A percentile compares a stretch with the other conserved stretches of the same genome.
Conservation (phyloP, 2,329 filamentous ascomycete species). For the Verticillium klebahnii region DNA sequence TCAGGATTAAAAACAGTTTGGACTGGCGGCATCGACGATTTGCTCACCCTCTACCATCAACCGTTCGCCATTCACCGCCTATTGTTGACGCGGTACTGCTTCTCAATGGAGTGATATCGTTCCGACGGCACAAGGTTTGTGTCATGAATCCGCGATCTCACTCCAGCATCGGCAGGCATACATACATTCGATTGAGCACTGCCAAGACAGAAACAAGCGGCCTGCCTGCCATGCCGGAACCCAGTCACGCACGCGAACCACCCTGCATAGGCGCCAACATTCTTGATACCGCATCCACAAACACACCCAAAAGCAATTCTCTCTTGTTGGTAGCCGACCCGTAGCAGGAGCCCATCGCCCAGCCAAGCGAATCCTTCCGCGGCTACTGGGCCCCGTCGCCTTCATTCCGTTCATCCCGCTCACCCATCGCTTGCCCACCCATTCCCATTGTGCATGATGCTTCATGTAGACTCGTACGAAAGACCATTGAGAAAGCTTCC, state of each 20-base stretch:
- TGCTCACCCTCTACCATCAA: background rate
- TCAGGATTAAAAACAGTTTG: background rate
- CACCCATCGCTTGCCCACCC: background rate
- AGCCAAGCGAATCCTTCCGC: background rate
- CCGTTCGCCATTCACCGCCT: background rate
- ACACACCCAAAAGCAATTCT: background rate
- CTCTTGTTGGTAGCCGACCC: background rate
- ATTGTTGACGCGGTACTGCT: background rate
- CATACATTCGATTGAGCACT: background rate
- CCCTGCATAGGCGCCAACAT: conserved; percentile 13
- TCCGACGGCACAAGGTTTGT: background rate
- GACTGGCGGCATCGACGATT: background rate
- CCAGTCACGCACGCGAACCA: conserved; percentile 11
- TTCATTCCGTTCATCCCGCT: background rate
- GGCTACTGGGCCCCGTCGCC: background rate
- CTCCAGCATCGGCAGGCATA: background rate
- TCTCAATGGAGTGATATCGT: background rate
- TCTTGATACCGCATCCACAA: background rate
- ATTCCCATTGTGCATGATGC: background rate
- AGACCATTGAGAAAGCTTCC: background rate
- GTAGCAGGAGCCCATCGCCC: background rate
- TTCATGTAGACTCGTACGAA: background rate
- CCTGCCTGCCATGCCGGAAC: conserved; percentile 9
- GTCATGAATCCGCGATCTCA: background rate
- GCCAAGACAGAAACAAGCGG: background rate